Evolutionary conservation across 768 basidiomycete species (phyloP).

Genomic region (Termitomyces eurrhizus): DNA sequence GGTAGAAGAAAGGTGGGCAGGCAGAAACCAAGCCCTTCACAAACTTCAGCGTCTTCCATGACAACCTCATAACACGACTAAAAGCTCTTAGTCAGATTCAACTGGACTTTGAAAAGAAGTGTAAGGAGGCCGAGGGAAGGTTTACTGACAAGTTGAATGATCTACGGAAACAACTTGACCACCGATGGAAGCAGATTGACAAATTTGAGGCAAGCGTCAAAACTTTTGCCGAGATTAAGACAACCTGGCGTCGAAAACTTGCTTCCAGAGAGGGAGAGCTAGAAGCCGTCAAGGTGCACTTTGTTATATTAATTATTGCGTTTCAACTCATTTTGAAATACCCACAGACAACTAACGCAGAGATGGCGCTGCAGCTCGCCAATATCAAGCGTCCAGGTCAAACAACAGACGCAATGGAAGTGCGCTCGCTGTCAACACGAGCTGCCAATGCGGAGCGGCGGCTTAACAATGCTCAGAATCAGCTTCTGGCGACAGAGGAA

Average conservation of each 20-base stretch:
- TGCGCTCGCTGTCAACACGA: conserved; percentile 65
- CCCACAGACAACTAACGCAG: conserved; percentile 63
- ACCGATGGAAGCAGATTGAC: conserved; percentile 89
- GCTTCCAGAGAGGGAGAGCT: conserved; percentile 86
- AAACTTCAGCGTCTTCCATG: conserved; percentile 92
- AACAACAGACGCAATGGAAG: conserved; percentile 60
- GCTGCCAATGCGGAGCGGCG: conserved; percentile 85
- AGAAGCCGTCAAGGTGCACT: conserved; percentile 74
- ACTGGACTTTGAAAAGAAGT: conserved; percentile 79
- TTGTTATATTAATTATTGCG: neutral
- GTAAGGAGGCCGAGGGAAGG: conserved; percentile 71
- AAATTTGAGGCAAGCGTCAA: conserved; percentile 87
- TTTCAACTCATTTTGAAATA: neutral
- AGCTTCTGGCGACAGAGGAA: conserved; percentile 80
- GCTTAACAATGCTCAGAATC: conserved; percentile 81
- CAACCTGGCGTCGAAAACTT: conserved; percentile 79
- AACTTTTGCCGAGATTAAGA: conserved; percentile 75
- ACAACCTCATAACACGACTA: conserved; percentile 85
- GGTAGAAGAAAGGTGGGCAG: conserved; percentile 68
- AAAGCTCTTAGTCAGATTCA: conserved; percentile 84
- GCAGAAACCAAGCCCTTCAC: conserved; percentile 91
- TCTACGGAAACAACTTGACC: conserved; percentile 84
- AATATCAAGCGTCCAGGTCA: conserved; percentile 55
- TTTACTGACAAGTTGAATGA: conserved; percentile 72
- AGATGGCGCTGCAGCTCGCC: conserved; percentile 69